A percentile compares a stretch with the other conserved stretches of the same genome.
These are phyloP conservation scores for Rhodotorula sp. DNA, from an alignment of 1,284 basidiomycete genomes.

Conservation along the genomic window DNA sequence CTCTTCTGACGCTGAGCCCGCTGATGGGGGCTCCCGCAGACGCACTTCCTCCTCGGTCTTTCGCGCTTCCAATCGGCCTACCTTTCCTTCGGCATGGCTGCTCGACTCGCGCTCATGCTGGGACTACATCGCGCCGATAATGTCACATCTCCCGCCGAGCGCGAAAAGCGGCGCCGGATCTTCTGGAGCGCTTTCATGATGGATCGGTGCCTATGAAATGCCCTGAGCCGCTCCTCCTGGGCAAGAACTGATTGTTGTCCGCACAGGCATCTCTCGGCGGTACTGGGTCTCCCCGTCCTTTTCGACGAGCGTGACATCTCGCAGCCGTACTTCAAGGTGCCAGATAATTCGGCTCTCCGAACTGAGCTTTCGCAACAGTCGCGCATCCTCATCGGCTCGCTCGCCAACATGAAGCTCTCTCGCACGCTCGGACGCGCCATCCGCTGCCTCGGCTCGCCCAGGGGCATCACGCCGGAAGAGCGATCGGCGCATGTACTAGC, in stretches of 20 bases:
- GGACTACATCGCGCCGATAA: slow-evolving; percentile 3
- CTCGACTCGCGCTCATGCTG: background rate
- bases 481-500: background rate
- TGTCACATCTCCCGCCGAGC: background rate
- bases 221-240: background rate
- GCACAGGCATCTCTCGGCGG: background rate
- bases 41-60: slow-evolving; percentile 9
- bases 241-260: background rate
- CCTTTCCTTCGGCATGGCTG: slow-evolving; percentile 6
- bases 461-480: background rate
- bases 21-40: background rate
- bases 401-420: slow-evolving; percentile 9
- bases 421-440: slow-evolving; percentile 8
- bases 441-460: background rate
- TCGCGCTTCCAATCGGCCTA: slow-evolving; percentile 1
- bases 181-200: slow-evolving; percentile 9
- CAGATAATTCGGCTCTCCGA: background rate
- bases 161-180: background rate
- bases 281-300: slow-evolving; percentile 6
- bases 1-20: background rate
- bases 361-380: background rate
- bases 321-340: background rate
- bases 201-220: slow-evolving; percentile 2
- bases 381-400: background rate
- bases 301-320: slow-evolving; percentile 9